Evolutionary conservation across 192 early-diverging fungal species (phyloP), one percentile per base, ranked within the genome.

Genomic region (Backusella morwellensis): DNA sequence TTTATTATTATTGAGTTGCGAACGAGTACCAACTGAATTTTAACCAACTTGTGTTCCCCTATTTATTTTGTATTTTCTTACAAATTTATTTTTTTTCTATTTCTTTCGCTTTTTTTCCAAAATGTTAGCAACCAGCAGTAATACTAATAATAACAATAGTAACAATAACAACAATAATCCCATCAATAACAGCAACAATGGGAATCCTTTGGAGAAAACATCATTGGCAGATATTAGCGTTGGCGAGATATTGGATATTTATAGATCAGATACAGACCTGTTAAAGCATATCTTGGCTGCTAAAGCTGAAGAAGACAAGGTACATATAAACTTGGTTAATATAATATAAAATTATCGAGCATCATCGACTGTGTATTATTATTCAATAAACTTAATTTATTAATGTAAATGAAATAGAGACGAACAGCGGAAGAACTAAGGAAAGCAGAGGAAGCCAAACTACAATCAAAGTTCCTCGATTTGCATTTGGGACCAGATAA

Each of bases 291-390:
- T 79, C 11, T 41, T 79, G 68, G 66, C 44, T 17, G 78, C 78
- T 7, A 79, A 79, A 35, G 73, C 78, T 40, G 78, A 79, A 42
- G 78, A 80, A 44, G 78, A 80, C 69, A 80, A 80, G 54, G 78
- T 80, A 72, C n/a, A 68, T 19, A 35, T 29, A 32, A 34, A 11
- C 7, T 35, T 17, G 32, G 12, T 34, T 35, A 67, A 41, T 70
- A 35, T 4, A 38, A 35, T 69, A 70, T 70, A 38, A 40, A 71
- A 40, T 0, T 3, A 40, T 40, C 38, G 38, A 11, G 11, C 8
- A 0, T 40, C 12, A 40, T 11, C 11, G 12, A 40, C 38, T 40
- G 38, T 40, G 38, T 42, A 4, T 23, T 42, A 42, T 21, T 44
- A 67, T 35, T 67, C 32, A 67, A 67, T 67, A 35, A 19, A 67